A percentile compares a stretch with the other conserved stretches of the same genome.
phyloP scores from a whole-genome alignment of 345 rosid genomes.

The Durio zibethinus region DNA sequence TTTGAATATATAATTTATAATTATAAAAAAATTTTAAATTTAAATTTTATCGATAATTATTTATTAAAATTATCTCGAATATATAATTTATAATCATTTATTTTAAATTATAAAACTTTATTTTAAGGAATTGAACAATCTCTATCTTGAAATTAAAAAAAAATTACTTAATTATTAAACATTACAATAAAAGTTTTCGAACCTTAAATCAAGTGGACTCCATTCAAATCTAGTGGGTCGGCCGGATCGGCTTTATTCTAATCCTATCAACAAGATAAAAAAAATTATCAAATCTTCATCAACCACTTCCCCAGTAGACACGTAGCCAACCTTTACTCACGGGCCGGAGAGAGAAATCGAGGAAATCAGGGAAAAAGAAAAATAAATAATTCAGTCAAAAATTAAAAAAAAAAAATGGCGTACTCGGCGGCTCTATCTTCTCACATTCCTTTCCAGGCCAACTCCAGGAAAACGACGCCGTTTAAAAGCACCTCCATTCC shows the following conservation, averaged over 20 bases:
- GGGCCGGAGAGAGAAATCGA: conserved; percentile 6
- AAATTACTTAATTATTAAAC: too few species aligned
- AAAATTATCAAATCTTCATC: not conserved
- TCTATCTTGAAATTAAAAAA: too few species aligned
- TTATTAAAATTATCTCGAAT: too few species aligned
- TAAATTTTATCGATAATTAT: too few species aligned
- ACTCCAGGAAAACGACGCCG: conserved; percentile 9
- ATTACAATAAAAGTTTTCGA: too few species aligned
- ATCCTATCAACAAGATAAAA: not conserved
- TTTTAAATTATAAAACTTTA: too few species aligned
- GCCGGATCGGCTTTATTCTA: not conserved
- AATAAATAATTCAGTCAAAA: not conserved
- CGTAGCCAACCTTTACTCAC: not conserved
- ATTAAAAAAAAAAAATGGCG: conserved; percentile 46
- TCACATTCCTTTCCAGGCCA: conserved; percentile 29
- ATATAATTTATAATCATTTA: too few species aligned
- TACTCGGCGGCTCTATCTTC: conserved; percentile 51
- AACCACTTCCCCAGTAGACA: not conserved
- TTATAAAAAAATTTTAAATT: too few species aligned
- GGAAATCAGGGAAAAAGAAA: not conserved
- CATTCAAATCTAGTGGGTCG: too few species aligned
- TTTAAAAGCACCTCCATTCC: conserved; percentile 33
- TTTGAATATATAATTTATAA: too few species aligned
- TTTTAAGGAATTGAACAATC: too few species aligned
- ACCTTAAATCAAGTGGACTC: too few species aligned